Evolutionary conservation across 2,329 filamentous ascomycete species (phyloP).

Genomic region (Aspergillus fructus): DNA sequence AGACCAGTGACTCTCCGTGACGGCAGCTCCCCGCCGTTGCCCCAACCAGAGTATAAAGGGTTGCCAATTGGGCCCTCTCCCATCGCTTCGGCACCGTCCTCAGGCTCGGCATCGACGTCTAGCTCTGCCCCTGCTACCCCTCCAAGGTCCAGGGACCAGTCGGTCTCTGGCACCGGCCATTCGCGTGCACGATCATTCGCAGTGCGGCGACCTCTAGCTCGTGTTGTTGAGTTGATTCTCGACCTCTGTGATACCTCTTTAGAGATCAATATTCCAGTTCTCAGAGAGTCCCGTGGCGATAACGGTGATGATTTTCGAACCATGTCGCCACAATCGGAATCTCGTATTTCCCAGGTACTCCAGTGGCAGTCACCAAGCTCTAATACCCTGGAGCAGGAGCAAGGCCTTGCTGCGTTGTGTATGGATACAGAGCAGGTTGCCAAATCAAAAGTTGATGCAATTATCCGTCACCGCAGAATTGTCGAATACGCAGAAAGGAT

Average conservation of each 20-base stretch:
- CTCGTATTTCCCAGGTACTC: constrained; percentile 86
- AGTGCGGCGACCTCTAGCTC: constrained; percentile 80
- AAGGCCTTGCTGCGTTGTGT: constrained; percentile 83
- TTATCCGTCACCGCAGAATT: constrained; percentile 86
- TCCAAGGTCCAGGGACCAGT: constrained; percentile 67
- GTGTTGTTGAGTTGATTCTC: constrained; percentile 91
- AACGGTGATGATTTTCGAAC: constrained; percentile 77
- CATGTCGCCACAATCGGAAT: constrained; percentile 94
- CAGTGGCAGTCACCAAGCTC: constrained; percentile 96
- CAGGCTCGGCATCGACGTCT: constrained; percentile 68
- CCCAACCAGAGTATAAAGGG: constrained; percentile 81
- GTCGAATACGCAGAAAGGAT: constrained; percentile 96
- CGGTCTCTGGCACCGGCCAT: constrained; percentile 70
- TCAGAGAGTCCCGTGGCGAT: constrained; percentile 74
- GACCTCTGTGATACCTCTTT: constrained; percentile 94
- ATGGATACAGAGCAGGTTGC: constrained; percentile 84
- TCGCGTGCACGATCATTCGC: constrained; percentile 83
- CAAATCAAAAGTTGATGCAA: constrained; percentile 86
- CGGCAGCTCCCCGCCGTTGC: constrained; percentile 53
- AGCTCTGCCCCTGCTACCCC: constrained; percentile 67
- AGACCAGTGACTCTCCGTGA: constrained; percentile 33
- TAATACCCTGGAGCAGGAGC: constrained; percentile 88
- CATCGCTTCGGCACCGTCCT: constrained; percentile 66
- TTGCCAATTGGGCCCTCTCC: constrained; percentile 76
- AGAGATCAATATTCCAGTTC: constrained; percentile 89